Base-by-base conservation (phyloP, 768 basidiomycete genomes). In the Daedaleopsis nitida region DNA sequence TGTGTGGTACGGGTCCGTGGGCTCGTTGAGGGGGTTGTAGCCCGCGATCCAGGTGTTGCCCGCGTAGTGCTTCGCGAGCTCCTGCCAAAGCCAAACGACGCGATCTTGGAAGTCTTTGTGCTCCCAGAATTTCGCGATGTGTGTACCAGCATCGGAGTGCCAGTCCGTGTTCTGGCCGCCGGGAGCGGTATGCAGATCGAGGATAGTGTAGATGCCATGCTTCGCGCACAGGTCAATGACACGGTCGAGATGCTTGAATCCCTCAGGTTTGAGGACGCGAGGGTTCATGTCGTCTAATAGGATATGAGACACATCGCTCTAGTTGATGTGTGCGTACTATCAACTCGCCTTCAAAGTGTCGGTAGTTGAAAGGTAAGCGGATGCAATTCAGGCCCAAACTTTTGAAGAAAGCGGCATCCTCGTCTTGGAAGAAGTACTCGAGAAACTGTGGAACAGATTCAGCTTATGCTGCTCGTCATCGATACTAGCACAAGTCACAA, bases 51-150 rank as follows among this genome's bases (percentile, higher is more conserved):
- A 92, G 19, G 19, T 49, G 47, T 24, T 49, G 21, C 47, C 55
- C 17, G 17, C 42, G 79, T 93, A 92, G 70, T 89, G 89, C 67
- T 77, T 77, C 0, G 92, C 88, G 38, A 92, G 79, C 67, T 89
- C 77, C 48, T 81, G 81, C 92, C 92, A 93, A 44, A 94, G 81
- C 84, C 86, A 86, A 57, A 92, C 71, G 12, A 81, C 74, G 3
- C 91, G 84, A 72, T 93, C 88, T 70, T 92, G 91, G 79, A 91
- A 90, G 72, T 92, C 91, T 65, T 86, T 91, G 79, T 92, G 87
- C 51, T 81, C 82, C 88, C 89, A 93, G 78, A 92, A 86, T 70
- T 83, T 83, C 52, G 87, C 86, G 43, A 87, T 80, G 71, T 89
- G 87, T 10, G 81, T 80, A 12, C 87, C 88, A 23, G 83, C 79